phyloP scores from a whole-genome alignment of 768 basidiomycete genomes.

The Suillus luteus region DNA sequence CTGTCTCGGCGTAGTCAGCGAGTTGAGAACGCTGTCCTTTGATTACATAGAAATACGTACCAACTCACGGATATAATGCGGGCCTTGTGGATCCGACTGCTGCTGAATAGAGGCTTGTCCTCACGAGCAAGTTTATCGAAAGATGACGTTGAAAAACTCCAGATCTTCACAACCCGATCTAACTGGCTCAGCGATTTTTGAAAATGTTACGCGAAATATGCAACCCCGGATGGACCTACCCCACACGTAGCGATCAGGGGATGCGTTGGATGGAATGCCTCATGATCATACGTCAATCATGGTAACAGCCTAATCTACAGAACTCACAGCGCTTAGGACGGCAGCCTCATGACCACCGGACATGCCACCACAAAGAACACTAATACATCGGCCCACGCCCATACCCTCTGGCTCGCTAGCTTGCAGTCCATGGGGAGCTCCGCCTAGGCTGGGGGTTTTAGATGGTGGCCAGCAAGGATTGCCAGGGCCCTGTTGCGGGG shows the following conservation, averaged over 20 bases:
- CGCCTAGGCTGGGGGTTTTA: constrained; percentile 52
- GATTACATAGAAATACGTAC: constrained; percentile 35
- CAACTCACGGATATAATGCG: constrained; percentile 65
- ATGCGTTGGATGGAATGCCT: constrained; percentile 69
- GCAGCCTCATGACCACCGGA: constrained; percentile 76
- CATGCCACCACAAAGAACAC: constrained; percentile 66
- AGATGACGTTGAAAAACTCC: constrained; percentile 52
- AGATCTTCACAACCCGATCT: constrained; percentile 76
- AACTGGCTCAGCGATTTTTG: constrained; percentile 42
- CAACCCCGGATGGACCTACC: constrained; percentile 41
- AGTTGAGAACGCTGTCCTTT: not conserved
- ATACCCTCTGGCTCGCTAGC: constrained; percentile 60
- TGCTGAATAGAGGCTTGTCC: constrained; percentile 79
- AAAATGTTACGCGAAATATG: not conserved
- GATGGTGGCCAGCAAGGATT: constrained; percentile 66
- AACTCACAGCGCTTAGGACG: constrained; percentile 62
- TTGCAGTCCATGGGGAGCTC: constrained; percentile 70
- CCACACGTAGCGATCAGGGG: constrained; percentile 80
- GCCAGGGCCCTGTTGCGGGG: constrained; percentile 35
- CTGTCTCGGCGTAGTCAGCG: constrained; percentile 34
- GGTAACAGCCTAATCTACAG: not conserved
- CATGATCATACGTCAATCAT: constrained; percentile 8
- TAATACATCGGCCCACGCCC: constrained; percentile 59
- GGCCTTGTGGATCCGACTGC: constrained; percentile 63
- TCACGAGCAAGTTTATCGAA: constrained; percentile 50